Base-by-base conservation (phyloP, 2,329 filamentous ascomycete genomes). In the Chrysoporthe cubensis region DNA sequence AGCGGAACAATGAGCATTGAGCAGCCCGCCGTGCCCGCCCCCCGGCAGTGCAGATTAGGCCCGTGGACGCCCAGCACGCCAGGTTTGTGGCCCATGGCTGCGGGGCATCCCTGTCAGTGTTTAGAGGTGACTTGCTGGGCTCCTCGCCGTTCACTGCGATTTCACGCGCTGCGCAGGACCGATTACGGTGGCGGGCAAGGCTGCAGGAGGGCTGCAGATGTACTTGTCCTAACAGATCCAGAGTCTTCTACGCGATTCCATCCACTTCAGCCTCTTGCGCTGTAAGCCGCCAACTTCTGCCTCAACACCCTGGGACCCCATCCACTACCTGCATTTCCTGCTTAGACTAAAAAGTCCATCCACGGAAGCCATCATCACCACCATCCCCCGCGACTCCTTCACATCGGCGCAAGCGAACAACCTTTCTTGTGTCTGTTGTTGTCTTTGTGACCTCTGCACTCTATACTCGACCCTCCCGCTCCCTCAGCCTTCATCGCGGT, bases 231-330 rank as follows among this genome's bases (percentile, higher is more conserved):
- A 69, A 69, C 64, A 65, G 62, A 60, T 67, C 68, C 54, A 67
- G 66, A 65, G 63, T 46, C 57, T 69, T 69, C 68, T 50, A 68
- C 54, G 58, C 59, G 56, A 63, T 69, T 69, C 68, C 66, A 69
- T 68, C 32, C 46, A 44, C 58, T 66, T 66, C 64, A 69, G 68
- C 68, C 68, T 69, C 68, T 61, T 68, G 21, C 57, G 18, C 37
- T 26, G 62, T 62, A 65, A 61, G 60, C 58, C 43, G 42, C 34
- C 58, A 18, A 58, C 43, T 32, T 46, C 58, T 61, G 42, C 58
- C 42, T 48, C 43, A 21, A 13, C 48, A 26, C 48, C 9, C 48
- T 50, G 26, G 50, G 50, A 54, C 21, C 44, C 50, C 21, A 54
- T 32, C 50, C 50, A 32, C 50, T 54, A 26, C 50, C 21, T 34